A percentile compares a stretch with the other conserved stretches of the same genome.
phyloP scores from a whole-genome alignment of 345 rosid genomes.

The Pistacia vera region DNA sequence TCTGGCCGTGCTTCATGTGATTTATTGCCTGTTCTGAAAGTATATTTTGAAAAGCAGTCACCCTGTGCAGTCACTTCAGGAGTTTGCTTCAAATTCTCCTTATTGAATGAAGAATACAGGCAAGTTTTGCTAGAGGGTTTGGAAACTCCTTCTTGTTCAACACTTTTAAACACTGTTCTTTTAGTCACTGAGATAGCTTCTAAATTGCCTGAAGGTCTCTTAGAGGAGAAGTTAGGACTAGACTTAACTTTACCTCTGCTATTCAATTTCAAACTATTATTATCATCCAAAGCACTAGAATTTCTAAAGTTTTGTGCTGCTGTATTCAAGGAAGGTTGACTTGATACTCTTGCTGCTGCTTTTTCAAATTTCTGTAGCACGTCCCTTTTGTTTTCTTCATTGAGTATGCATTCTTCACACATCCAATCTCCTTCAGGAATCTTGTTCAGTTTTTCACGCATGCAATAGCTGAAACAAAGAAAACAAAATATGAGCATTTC shows the following conservation, averaged over 20 bases:
- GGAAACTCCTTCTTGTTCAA: not conserved
- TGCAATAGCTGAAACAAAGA: slow-evolving; percentile 56
- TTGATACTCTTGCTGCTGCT: not conserved
- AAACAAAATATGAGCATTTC: slow-evolving; percentile 6
- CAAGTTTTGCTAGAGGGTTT: slow-evolving; percentile 10
- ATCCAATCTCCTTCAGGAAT: slow-evolving; percentile 51
- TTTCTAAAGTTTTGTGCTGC: not conserved
- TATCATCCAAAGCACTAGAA: not conserved
- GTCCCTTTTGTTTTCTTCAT: slow-evolving; percentile 27
- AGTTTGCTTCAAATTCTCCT: slow-evolving; percentile 11
- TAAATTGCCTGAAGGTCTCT: slow-evolving; percentile 12
- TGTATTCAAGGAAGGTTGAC: not conserved
- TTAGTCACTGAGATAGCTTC: not conserved
- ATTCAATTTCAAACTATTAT: slow-evolving; percentile 4
- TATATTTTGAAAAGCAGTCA: not conserved
- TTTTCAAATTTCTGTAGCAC: slow-evolving; percentile 22
- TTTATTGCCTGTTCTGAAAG: not conserved
- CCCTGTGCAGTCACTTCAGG: not conserved
- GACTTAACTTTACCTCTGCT: slow-evolving; percentile 15
- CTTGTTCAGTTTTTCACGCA: slow-evolving; percentile 42
- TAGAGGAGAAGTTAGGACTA: slow-evolving; percentile 7
- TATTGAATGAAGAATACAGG: slow-evolving; percentile 1
- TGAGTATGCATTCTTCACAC: slow-evolving; percentile 54
- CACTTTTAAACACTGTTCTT: slow-evolving; percentile 13
- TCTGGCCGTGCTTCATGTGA: slow-evolving; percentile 14